Conservation (phyloP, 2,329 filamentous ascomycete species). For the Sarocladium kiliense region DNA sequence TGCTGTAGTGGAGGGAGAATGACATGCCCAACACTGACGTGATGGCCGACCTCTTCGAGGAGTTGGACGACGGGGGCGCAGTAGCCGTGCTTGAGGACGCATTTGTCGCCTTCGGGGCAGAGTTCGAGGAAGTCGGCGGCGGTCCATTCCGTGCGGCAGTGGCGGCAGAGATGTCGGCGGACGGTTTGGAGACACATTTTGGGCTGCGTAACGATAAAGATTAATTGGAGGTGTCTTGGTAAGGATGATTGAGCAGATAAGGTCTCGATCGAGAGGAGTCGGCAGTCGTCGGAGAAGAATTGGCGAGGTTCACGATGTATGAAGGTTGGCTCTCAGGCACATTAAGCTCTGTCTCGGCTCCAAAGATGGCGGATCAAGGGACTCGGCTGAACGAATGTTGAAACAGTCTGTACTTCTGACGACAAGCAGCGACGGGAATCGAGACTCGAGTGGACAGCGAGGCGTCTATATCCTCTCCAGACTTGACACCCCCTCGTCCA, state of each 20-base stretch:
- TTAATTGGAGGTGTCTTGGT: neutral
- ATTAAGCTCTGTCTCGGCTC: no score
- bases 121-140: slow-evolving; percentile 2
- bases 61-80: neutral
- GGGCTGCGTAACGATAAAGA: no score
- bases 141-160: slow-evolving; percentile 4
- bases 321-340: no score
- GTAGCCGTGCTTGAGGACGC: slow-evolving; percentile 7
- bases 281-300: no score
- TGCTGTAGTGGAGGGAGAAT: neutral
- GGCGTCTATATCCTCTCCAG: neutral
- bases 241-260: no score
- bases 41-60: neutral
- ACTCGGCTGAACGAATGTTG: no score
- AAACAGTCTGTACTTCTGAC: no score
- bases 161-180: neutral
- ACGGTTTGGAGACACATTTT: slow-evolving; percentile 3
- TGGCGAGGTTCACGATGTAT: no score
- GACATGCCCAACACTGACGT: neutral
- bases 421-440: no score
- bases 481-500: no score
- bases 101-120: slow-evolving; percentile 5
- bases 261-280: no score
- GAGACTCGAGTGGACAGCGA: neutral
- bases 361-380: no score